These are phyloP conservation scores for Aschersonia sp. DNA, from an alignment of 2,329 filamentous ascomycete species.

Conservation along the genomic window DNA sequence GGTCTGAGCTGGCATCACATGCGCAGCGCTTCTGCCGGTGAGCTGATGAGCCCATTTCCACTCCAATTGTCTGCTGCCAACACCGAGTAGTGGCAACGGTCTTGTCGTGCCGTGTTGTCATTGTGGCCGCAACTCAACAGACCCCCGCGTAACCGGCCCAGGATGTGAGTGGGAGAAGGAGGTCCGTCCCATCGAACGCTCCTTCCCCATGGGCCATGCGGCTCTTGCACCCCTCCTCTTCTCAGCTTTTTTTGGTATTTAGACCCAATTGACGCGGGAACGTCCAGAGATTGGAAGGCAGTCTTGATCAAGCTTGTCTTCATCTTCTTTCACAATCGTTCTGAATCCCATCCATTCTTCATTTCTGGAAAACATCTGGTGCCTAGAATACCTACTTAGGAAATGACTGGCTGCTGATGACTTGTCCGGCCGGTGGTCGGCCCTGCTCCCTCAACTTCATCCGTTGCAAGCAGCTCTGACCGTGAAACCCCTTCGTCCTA, in stretches of 20 bases:
- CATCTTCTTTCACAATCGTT: background rate
- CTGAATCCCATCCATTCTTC: too few species aligned
- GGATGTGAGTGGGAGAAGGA: too few species aligned
- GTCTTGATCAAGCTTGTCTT: too few species aligned
- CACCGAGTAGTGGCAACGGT: background rate
- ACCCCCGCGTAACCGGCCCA: too few species aligned
- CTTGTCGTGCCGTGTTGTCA: background rate
- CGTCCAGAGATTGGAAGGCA: background rate
- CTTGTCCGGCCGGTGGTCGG: too few species aligned
- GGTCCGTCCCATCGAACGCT: background rate
- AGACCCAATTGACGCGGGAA: background rate
- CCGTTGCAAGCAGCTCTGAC: too few species aligned
- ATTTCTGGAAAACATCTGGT: background rate
- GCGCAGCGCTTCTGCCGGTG: background rate
- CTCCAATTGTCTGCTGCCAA: background rate
- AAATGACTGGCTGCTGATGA: too few species aligned
- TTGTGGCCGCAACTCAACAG: too few species aligned
- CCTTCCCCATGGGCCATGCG: conserved; percentile 1
- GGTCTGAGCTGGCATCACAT: conserved; percentile 1
- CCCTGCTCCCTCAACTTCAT: too few species aligned
- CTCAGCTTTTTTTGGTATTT: background rate
- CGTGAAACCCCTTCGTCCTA: too few species aligned
- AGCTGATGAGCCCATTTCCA: background rate
- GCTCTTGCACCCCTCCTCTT: background rate
- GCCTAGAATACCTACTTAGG: too few species aligned